Conservation (phyloP, 768 basidiomycete species). For the Termitomyces sp. region DNA sequence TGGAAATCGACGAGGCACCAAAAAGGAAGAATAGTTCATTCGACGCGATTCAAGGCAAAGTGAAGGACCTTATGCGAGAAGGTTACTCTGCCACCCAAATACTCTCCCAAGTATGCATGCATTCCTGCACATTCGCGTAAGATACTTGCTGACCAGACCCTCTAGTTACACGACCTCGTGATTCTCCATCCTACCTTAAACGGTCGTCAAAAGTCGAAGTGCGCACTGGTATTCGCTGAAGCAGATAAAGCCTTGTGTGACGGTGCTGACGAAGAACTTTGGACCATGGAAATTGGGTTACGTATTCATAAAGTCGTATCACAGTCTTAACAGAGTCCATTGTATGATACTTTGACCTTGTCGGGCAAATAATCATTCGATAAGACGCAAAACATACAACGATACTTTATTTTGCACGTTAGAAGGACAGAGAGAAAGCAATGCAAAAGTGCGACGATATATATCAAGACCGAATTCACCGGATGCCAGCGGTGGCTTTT, state of each 20-base stretch:
- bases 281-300: conserved; percentile 87
- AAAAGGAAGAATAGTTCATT: conserved; percentile 39
- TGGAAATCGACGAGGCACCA: conserved; percentile 40
- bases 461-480: conserved; percentile 39
- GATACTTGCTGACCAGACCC: conserved; percentile 4
- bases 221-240: conserved; percentile 84
- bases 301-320: conserved; percentile 64
- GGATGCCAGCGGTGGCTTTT: conserved; percentile 91
- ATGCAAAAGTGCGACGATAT: conserved; percentile 16
- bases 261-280: conserved; percentile 95
- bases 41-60: conserved; percentile 59
- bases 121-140: conserved; percentile 7
- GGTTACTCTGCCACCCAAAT: conserved; percentile 93
- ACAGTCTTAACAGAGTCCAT: conserved; percentile 9
- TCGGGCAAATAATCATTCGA: not conserved
- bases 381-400: conserved; percentile 1
- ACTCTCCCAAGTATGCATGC: conserved; percentile 70
- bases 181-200: conserved; percentile 78
- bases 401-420: conserved; percentile 13
- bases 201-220: conserved; percentile 73
- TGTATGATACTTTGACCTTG: not conserved
- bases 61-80: conserved; percentile 74
- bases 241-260: conserved; percentile 95
- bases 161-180: conserved; percentile 85
- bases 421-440: conserved; percentile 17